Evolutionary conservation across 306 rosid genomes (phyloP), one percentile per base, ranked within the genome.

Genomic region (Cicer arietinum): DNA sequence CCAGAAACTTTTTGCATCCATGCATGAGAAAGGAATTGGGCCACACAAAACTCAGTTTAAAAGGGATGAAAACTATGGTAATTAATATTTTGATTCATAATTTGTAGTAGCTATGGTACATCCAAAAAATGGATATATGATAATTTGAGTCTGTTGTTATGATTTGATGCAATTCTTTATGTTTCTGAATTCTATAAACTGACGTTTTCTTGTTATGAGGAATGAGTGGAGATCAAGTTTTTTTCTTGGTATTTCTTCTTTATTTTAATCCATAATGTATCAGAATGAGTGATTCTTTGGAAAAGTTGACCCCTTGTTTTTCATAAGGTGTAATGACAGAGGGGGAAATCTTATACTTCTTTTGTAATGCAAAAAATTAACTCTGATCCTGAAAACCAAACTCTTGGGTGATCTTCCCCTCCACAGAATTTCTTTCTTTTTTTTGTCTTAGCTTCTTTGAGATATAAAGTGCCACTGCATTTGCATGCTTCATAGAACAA

Each of bases 31-130:
- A 85, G 98, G 93, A 83, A 80, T 83, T 45, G 97, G 97, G 30
- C 97, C 96, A 16, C 91, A 93, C 90, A 91, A 91, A 86, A 93
- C 98, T 58, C 96, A 89, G 80, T 91, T 91, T 80, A 87, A 91
- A 91, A 88, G 96, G 84, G 98, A 93, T 75, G 98, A 93, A 75
- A 83, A 89, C 78, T 89, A 93, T 2, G 97, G 98, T 93, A 89
- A 75, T 56, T 8, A 54, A 51, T 77, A 50, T 69, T 74, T 48
- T 60, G 10, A n/a, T 68, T 74, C 75, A 46, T 69, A 35, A 13
- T 60, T 68, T 51, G 14, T 18, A 6, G 57, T 58, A 58, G 37
- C 59, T 46, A 37, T 64, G 10, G 47, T 77, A 47, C 67, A 41
- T 69, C 76, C 50, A 45, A 54, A 40, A 74, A 65, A 64, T 74